Evolutionary conservation across 495 filamentous ascomycete species (phyloP).

Genomic region (Penicillium coprophilum): DNA sequence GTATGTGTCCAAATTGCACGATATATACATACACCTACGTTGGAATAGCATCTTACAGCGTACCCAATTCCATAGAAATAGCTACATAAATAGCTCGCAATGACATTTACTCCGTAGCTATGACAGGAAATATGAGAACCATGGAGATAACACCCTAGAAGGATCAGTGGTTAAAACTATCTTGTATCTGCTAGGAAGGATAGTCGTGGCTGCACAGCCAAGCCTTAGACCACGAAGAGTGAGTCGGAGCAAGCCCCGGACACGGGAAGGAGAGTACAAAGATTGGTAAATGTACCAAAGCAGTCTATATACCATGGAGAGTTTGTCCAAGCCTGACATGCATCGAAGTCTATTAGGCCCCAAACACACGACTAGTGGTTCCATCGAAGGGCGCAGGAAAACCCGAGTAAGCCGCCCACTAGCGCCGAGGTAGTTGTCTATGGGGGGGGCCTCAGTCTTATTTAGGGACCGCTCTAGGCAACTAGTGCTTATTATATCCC

Average conservation of each 20-base stretch:
- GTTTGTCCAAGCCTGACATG: neutral
- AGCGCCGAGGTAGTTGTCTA: neutral
- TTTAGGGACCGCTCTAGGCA: neutral
- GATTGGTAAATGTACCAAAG: neutral
- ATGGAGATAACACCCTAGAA: too few species aligned
- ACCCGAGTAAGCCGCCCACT: neutral
- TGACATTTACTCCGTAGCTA: too few species aligned
- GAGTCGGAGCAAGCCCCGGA: neutral
- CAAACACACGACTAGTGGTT: neutral
- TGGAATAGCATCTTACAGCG: neutral
- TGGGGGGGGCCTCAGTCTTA: neutral
- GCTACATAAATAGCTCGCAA: too few species aligned
- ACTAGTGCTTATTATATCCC: slow-evolving; percentile 1
- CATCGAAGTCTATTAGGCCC: neutral
- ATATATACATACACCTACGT: neutral
- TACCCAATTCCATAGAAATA: too few species aligned
- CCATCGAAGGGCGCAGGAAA: neutral
- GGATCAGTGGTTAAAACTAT: too few species aligned
- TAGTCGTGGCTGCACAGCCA: too few species aligned
- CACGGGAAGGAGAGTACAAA: neutral
- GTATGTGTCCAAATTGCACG: neutral
- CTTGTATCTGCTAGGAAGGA: too few species aligned
- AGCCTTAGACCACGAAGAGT: too few species aligned
- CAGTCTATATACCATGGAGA: neutral
- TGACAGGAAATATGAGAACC: too few species aligned